These are phyloP conservation scores for Rauvolfia tetraphylla DNA, from an alignment of 257 asterid genomes.

Conservation along the genomic window DNA sequence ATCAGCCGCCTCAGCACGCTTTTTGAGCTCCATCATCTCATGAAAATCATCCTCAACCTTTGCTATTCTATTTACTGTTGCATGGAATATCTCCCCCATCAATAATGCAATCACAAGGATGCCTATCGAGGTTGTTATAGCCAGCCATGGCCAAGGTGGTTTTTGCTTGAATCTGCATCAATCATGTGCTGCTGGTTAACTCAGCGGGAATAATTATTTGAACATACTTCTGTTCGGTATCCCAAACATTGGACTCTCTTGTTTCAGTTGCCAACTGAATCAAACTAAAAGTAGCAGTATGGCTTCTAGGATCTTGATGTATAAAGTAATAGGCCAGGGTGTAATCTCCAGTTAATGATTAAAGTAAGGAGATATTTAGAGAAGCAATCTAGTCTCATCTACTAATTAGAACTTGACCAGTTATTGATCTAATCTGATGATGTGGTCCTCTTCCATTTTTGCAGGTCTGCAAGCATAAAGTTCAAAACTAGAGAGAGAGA, in stretches of 20 bases:
- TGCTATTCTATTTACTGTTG: constrained; percentile 75
- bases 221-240: background rate
- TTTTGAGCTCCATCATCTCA: constrained; percentile 69
- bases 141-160: constrained; percentile 91
- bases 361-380: too few relatives aligned
- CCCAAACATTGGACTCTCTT: background rate
- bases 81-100: constrained; percentile 58
- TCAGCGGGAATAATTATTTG: background rate
- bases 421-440: background rate
- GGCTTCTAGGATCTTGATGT: background rate
- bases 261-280: background rate
- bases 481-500: background rate
- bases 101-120: constrained; percentile 63
- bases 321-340: background rate
- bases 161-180: constrained; percentile 79
- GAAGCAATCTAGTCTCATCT: background rate
- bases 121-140: constrained; percentile 45
- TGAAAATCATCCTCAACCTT: constrained; percentile 87
- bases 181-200: background rate
- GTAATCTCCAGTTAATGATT: background rate
- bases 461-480: background rate
- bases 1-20: constrained; percentile 91
- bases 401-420: background rate
- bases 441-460: background rate
- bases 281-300: too few relatives aligned